Evolutionary conservation across 805 yeast genomes (phyloP).

Genomic region (Nematodospora valgi): DNA sequence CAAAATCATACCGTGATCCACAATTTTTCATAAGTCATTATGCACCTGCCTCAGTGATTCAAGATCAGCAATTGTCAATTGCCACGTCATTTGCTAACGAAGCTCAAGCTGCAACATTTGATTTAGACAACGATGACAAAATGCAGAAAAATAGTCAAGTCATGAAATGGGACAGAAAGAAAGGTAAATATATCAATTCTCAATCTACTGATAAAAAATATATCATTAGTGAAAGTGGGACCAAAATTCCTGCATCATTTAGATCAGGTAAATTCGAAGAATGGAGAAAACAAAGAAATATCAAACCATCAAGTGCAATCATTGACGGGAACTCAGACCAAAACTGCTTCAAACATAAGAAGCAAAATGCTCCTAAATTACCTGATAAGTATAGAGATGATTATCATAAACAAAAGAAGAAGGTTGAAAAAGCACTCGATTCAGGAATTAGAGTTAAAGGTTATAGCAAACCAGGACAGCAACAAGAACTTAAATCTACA

Average conservation of each 20-base stretch:
- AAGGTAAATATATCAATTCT: constrained; percentile 81
- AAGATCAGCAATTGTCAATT: constrained; percentile 65
- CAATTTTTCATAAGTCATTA: constrained; percentile 81
- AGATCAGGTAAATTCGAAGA: constrained; percentile 88
- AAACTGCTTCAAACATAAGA: constrained; percentile 66
- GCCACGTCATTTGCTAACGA: constrained; percentile 69
- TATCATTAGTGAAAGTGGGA: constrained; percentile 94
- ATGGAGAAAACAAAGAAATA: constrained; percentile 76
- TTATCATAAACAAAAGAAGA: constrained; percentile 74
- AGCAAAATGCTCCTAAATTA: constrained; percentile 72
- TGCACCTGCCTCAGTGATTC: constrained; percentile 76
- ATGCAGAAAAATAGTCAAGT: constrained; percentile 66
- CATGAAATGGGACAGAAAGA: constrained; percentile 90
- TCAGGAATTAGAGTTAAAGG: constrained; percentile 74
- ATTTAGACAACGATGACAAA: constrained; percentile 74
- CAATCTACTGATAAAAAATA: constrained; percentile 79
- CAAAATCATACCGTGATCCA: constrained; percentile 68
- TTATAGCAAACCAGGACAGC: constrained; percentile 43
- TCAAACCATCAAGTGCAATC: constrained; percentile 56
- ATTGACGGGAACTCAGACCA: constrained; percentile 23
- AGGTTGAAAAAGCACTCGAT: constrained; percentile 75
- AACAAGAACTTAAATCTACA: constrained; percentile 60
- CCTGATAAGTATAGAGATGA: constrained; percentile 94
- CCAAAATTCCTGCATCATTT: constrained; percentile 84
- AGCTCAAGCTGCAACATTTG: constrained; percentile 84